Percentiles rank a stretch among this genome's conserved stretches.
Evolutionary conservation across 2,329 filamentous ascomycete species (phyloP).

Genomic region (Venturia nashicola): DNA sequence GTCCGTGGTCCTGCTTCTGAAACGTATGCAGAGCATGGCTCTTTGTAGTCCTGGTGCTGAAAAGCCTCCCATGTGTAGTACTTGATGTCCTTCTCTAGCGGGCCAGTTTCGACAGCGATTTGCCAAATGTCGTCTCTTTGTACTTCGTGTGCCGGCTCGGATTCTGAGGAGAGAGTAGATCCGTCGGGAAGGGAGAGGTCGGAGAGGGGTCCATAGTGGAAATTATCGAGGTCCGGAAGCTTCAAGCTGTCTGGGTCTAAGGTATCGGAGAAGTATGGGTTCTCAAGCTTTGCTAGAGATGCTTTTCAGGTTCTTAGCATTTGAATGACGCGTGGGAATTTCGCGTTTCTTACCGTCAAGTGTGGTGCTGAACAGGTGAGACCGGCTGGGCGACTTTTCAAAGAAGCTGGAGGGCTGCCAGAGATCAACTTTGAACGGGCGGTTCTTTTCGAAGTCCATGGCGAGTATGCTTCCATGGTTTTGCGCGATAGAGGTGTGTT

Average conservation of each 20-base stretch:
- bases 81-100: constrained; percentile 18
- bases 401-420: not conserved
- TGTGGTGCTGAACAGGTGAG: not conserved
- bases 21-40: constrained; percentile 41
- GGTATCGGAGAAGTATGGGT: constrained; percentile 27
- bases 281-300: constrained; percentile 22
- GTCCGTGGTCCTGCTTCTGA: constrained; percentile 54
- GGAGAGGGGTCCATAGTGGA: constrained; percentile 26
- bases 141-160: constrained; percentile 11
- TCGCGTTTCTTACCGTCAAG: not conserved
- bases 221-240: constrained; percentile 26
- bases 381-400: not conserved
- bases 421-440: not conserved
- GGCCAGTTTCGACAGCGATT: constrained; percentile 20
- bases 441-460: not conserved
- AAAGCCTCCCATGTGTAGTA: constrained; percentile 64
- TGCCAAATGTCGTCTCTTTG: constrained; percentile 29
- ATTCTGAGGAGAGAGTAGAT: constrained; percentile 18
- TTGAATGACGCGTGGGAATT: not conserved
- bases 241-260: constrained; percentile 22
- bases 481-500: not conserved
- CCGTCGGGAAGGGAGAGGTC: constrained; percentile 22
- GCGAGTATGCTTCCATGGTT: not conserved
- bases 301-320: constrained; percentile 15
- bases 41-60: constrained; percentile 28